A percentile compares a stretch with the other conserved stretches of the same genome.
Evolutionary conservation across 202 grass and related monocot species (phyloP).

Genomic region (Cymbopogon flexuosus): DNA sequence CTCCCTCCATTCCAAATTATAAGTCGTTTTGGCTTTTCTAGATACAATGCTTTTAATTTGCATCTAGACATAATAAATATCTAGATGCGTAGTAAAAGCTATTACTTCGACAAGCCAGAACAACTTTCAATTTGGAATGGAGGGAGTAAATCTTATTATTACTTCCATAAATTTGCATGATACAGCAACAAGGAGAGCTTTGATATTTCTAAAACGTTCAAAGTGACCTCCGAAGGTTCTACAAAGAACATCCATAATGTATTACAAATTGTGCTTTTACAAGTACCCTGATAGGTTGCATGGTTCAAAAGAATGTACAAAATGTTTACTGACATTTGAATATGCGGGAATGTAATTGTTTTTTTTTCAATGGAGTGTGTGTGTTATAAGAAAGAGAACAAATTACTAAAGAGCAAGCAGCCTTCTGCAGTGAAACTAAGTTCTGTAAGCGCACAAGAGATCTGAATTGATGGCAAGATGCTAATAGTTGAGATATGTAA

Average conservation of each 20-base stretch:
- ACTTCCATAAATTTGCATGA: background rate
- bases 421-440: constrained; percentile 16
- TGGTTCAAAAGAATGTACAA: background rate
- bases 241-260: background rate
- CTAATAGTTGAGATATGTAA: constrained; percentile 18
- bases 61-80: background rate
- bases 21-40: background rate
- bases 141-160: background rate
- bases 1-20: background rate
- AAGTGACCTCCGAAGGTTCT: background rate
- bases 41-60: background rate
- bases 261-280: background rate
- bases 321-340: background rate
- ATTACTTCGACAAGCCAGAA: background rate
- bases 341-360: background rate
- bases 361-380: background rate
- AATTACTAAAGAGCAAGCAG: background rate
- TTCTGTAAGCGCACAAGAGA: background rate
- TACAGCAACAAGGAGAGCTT: background rate
- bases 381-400: constrained; percentile 5
- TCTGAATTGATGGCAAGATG: constrained; percentile 16
- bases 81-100: background rate
- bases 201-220: background rate
- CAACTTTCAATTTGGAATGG: background rate
- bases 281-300: background rate